Evolutionary conservation across 371 early-diverging fungal species (phyloP), one percentile per base, ranked within the genome.

Genomic region (Haplosporangium sp.): DNA sequence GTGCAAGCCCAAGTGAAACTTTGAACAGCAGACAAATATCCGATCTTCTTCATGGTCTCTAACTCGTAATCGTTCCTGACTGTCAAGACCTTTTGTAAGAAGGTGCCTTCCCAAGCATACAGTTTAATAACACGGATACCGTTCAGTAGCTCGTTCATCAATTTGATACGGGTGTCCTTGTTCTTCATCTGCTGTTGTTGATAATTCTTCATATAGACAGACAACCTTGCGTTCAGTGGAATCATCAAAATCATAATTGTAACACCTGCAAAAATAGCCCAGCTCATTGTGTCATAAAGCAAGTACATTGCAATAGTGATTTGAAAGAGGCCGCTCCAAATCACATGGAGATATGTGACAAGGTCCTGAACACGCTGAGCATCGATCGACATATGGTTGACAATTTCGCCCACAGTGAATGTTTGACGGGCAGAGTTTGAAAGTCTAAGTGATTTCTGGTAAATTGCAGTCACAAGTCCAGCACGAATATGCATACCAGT

Each of bases 311-410:
- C 92, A 53, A 97, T 74, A 0, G 85, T 68, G 52, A 97, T 96
- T 84, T 98, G 97, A 71, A 97, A 91, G n/a, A 97, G 95, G 19
- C 96, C 94, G 71, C 94, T 92, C 96, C 96, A 96, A 10, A 94
- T 81, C 45, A 94, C 87, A 77, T 96, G 95, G 62, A 94, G 83
- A 61, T 94, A 95, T 4, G 88, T 88, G 69, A 87, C 88, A 44
- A 94, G 81, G 63, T 93, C 93, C 73, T 89, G 87, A 37, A 94
- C 68, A 63, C 91, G 86, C 66, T 94, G 92, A 4, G 96, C 92
- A 85, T 98, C 98, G 4, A 96, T 96, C 69, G 93, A 92, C 97
- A 96, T 96, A 60, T 89, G 91, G 71, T 97, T 98, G 34, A 95
- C 95, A 73, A 97, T 96, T 75, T 94, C 84, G 0, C 87, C 77